Evolutionary conservation across 306 rosid genomes (phyloP), one percentile per base, ranked within the genome.

Genomic region (Ochetophila trinervis): DNA sequence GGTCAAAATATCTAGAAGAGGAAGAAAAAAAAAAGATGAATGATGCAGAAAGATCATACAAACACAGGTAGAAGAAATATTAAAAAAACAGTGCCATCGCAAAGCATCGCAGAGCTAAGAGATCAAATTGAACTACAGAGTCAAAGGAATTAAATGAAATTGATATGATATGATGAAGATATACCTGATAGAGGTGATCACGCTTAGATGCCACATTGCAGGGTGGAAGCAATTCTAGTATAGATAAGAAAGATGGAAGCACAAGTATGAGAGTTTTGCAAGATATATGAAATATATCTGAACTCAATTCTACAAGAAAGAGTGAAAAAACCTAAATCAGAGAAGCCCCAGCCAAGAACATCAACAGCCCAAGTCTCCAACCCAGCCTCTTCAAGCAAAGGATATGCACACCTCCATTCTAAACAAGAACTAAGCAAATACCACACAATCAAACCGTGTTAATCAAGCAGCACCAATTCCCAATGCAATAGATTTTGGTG

Each of bases 291-390:
- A 11, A 17, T 37, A 27, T 3, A 40, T 5, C 60, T 24, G 20
- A 17, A 40, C 15, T 27, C 34, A 72, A 73, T 67, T 18, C 14
- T 4, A 21, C 6, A 60, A 5, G 3, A 24, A 54, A 48, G 16
- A 23, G 47, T 15, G 40, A 17, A 21, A 27, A 40, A 65, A 93
- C 99, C 96, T 84, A 90, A 84, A 79, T 90, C 86, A 67, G 87
- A 87, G 88, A 93, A 93, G 61, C 99, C 99, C 99, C 99, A 93
- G 60, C 99, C 99, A 61, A 93, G 97, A 75, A 90, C 83, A 79
- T 93, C 99, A 45, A 93, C 55, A 24, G 99, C 96, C 99, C 99
- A 93, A 37, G 91, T 83, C 78, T 93, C 99, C 35, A 86, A 67
- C 44, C 97, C 96, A 47, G 86, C 84, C 70, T 90, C 87, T 73